Evolutionary conservation across 2,329 filamentous ascomycete species (phyloP), one percentile per base, ranked within the genome.

Genomic region (Scytalidium sp.): DNA sequence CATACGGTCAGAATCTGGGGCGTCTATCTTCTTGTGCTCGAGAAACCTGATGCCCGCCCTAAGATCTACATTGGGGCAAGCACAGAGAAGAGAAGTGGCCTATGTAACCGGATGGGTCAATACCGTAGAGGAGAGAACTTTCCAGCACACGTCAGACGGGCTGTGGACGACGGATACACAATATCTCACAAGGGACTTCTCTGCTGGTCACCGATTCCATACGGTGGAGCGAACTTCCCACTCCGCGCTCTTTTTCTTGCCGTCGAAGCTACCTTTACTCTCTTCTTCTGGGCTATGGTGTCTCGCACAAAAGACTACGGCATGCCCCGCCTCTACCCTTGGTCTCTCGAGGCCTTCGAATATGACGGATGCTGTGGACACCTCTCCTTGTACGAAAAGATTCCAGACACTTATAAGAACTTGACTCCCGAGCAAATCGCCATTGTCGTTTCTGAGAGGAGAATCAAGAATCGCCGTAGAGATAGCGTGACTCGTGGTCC

Each of bases 21-120:
- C 17, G 17, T 53, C 9, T 53, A 53, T 41, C 2, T 44, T 10
- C 23, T 49, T 32, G 45, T 49, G 2, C 21, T 51, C 4, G 39
- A 49, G 45, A 51, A 51, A 41, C 2, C 36, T 10, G 49, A 32
- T 19, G 48, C 23, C 42, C 36, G 29, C 2, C 40, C 52, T 15
- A 25, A n/a, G 22, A n/a, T 50, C 2, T 53, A 56, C 20, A 51
- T 56, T 29, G 51, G 51, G 2, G 32, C 25, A 41, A 46, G 51
- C 5, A 81, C 54, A 5, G 7, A 20, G 21, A 15, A 2, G 11
- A 11, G 2, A 13, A 2, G 5, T 25, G 53, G 53, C 39, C 42
- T 55, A 13, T 15, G 15, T 4, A 13, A 2, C 45, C 43, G 50
- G 2, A 22, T 53, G 15, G 2, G 3, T 1, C 2, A 46, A 23